Evolutionary conservation across 1,284 basidiomycete species (phyloP).

Genomic region (Puccinia sorghi): DNA sequence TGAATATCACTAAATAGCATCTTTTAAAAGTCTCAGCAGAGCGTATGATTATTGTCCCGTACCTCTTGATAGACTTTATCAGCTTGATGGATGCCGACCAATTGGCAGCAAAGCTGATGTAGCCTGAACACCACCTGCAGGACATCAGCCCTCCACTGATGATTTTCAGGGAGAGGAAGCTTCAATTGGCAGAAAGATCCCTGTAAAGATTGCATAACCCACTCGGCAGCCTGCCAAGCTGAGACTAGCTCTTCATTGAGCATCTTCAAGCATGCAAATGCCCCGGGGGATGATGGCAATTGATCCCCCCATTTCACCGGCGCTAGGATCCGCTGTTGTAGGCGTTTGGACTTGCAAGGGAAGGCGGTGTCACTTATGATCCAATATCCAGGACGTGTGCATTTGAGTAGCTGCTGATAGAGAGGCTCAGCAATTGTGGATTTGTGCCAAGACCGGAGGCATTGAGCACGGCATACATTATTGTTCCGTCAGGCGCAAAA

Average conservation of each 20-base stretch:
- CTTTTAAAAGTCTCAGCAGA: not conserved
- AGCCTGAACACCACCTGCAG: not conserved
- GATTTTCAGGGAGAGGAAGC: not conserved
- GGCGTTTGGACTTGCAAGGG: not conserved
- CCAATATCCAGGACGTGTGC: not conserved
- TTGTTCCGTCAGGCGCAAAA: not conserved
- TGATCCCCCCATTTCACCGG: not conserved
- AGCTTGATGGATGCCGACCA: not conserved
- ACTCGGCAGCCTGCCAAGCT: not conserved
- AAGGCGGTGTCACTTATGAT: not conserved
- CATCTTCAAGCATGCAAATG: not conserved
- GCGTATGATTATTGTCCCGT: not conserved
- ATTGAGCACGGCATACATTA: conserved; percentile 4
- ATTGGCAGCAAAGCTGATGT: not conserved
- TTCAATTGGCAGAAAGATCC: not conserved
- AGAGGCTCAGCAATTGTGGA: not conserved
- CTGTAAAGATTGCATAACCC: not conserved
- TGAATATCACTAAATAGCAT: not conserved
- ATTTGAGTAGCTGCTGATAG: not conserved
- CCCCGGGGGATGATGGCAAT: not conserved
- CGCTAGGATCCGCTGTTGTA: not conserved
- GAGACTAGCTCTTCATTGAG: not conserved
- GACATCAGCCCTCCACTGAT: not conserved
- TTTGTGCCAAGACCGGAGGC: not conserved
- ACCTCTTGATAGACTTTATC: not conserved